Conservation (phyloP, 148 eudicot genomes). For the Salicornia ramosissima region DNA sequence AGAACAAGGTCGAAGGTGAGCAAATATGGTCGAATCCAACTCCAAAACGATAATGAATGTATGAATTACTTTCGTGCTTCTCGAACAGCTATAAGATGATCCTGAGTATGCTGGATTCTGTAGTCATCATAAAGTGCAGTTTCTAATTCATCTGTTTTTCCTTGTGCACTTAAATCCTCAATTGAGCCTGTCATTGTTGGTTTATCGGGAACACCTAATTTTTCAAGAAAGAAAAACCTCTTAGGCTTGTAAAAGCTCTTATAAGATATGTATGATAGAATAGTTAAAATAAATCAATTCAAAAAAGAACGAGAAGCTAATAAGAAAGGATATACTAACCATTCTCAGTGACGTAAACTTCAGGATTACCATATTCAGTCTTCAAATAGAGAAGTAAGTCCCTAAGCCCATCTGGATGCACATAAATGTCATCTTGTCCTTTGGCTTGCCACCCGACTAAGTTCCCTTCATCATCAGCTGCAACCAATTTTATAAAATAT, state of each 20-base stretch:
- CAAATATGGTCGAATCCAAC: too few relatives aligned
- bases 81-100: conserved; percentile 8
- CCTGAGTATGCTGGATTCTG: conserved; percentile 1
- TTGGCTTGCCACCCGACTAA: background rate
- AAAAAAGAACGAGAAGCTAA: too few relatives aligned
- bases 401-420: conserved; percentile 2
- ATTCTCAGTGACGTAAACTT: conserved; percentile 12
- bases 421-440: conserved; percentile 12
- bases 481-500: background rate
- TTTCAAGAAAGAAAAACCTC: too few relatives aligned
- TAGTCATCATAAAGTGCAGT: conserved; percentile 7
- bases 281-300: too few relatives aligned
- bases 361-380: conserved; percentile 6
- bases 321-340: background rate
- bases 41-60: too few relatives aligned
- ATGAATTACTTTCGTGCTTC: conserved; percentile 16
- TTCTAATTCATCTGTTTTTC: background rate
- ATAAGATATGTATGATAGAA: too few relatives aligned
- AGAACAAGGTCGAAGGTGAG: too few relatives aligned
- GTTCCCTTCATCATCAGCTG: background rate
- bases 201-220: conserved; percentile 6
- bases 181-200: background rate
- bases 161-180: background rate
- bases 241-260: too few relatives aligned
- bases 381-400: conserved; percentile 4